A percentile compares a stretch with the other conserved stretches of the same genome.
Conservation (phyloP, 495 filamentous ascomycete species). For the Aspergillus sclerotiicarbonarius region DNA sequence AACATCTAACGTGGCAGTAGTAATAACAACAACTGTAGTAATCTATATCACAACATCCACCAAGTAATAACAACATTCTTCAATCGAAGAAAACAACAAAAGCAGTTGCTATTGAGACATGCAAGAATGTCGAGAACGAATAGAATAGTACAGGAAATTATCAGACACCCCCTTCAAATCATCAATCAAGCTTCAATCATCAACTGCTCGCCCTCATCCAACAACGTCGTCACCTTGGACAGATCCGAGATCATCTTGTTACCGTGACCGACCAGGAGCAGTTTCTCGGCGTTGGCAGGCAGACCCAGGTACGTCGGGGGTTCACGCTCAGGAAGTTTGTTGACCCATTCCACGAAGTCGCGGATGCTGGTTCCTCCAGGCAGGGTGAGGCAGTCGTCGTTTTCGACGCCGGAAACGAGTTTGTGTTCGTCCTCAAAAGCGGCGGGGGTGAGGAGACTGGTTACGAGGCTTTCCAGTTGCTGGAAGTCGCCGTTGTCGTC, state of each 20-base stretch:
- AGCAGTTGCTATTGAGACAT: conserved; percentile 6
- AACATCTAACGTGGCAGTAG: background rate
- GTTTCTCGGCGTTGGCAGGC: conserved; percentile 94
- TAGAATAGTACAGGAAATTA: background rate
- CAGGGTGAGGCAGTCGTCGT: conserved; percentile 65
- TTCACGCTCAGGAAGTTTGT: conserved; percentile 87
- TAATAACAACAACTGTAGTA: background rate
- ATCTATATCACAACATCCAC: conserved; percentile 17
- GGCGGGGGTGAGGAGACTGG: conserved; percentile 72
- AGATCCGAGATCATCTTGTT: conserved; percentile 81
- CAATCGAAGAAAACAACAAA: conserved; percentile 10
- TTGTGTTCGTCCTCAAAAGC: conserved; percentile 92
- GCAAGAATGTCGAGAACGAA: background rate
- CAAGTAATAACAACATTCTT: background rate
- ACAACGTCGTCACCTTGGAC: conserved; percentile 72
- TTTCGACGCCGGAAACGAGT: conserved; percentile 66
- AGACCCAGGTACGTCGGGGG: conserved; percentile 96
- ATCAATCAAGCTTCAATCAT: conserved; percentile 61
- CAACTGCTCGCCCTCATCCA: conserved; percentile 93
- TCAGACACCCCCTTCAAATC: too few species aligned
- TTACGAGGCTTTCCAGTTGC: conserved; percentile 68
- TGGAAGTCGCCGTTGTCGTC: conserved; percentile 86
- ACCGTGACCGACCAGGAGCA: conserved; percentile 87
- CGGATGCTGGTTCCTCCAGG: conserved; percentile 76
- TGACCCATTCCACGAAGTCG: conserved; percentile 91